Conservation (phyloP, 306 rosid species). For the Dryas drummondii region DNA sequence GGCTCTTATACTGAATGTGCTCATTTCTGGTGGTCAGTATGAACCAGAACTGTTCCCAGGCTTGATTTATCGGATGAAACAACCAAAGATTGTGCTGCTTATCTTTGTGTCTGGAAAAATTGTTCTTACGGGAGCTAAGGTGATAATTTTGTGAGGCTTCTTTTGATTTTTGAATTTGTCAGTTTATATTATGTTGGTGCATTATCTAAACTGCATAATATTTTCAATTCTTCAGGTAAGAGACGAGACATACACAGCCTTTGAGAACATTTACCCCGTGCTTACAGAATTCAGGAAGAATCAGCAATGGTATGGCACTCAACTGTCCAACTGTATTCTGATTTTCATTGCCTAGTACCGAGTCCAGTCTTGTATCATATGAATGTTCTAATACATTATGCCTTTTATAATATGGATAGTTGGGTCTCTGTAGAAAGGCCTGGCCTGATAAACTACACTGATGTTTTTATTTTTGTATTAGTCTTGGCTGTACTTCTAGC, state of each 20-base stretch:
- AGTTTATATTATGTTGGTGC: neutral
- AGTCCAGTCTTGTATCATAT: neutral
- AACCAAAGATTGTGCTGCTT: constrained; percentile 92
- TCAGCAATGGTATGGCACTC: constrained; percentile 68
- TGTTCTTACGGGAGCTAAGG: constrained; percentile 98
- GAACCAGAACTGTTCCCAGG: constrained; percentile 99
- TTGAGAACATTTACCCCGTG: constrained; percentile 92
- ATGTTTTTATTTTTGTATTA: too few relatives aligned
- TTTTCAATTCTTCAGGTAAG: constrained; percentile 57
- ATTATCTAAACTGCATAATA: neutral
- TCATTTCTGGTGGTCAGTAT: constrained; percentile 46
- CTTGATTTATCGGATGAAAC: constrained; percentile 92
- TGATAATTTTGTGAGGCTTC: constrained; percentile 20
- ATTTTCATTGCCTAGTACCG: neutral
- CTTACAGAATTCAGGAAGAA: constrained; percentile 91
- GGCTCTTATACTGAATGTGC: neutral
- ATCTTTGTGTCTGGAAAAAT: constrained; percentile 95
- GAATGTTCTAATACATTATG: constrained; percentile 2
- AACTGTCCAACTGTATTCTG: neutral
- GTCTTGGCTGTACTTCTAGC: too few relatives aligned
- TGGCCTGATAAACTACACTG: too few relatives aligned
- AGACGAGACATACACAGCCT: constrained; percentile 87
- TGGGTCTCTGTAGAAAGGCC: too few relatives aligned
- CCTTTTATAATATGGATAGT: too few relatives aligned
- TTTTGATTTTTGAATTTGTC: neutral